Percentiles rank a stretch among this genome's conserved stretches.
These are phyloP conservation scores for Zarea fungicola DNA, from an alignment of 2,329 filamentous ascomycete species.

Conservation along the genomic window DNA sequence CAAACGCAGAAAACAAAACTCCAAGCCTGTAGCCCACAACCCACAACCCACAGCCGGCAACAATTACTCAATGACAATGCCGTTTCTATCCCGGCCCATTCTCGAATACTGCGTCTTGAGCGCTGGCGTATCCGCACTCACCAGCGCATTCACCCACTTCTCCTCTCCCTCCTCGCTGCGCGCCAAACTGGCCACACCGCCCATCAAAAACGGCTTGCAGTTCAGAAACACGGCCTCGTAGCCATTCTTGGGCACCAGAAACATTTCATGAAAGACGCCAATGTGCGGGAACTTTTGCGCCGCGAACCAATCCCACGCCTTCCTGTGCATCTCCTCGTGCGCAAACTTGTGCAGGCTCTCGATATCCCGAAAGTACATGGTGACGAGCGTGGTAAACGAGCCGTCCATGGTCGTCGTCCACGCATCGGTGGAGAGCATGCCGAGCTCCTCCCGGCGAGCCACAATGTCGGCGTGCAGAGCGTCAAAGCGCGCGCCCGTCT, in stretches of 20 bases:
- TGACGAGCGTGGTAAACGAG: slow-evolving; percentile 35
- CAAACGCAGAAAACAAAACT: too few species aligned
- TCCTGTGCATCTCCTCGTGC: slow-evolving; percentile 41
- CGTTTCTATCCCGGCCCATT: slow-evolving; percentile 3
- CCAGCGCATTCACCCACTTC: slow-evolving; percentile 30
- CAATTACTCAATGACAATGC: not conserved
- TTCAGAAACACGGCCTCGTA: slow-evolving; percentile 50
- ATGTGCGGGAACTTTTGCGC: slow-evolving; percentile 33
- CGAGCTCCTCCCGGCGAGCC: slow-evolving; percentile 36
- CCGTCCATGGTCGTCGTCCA: slow-evolving; percentile 35
- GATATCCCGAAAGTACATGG: slow-evolving; percentile 47
- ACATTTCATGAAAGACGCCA: slow-evolving; percentile 52
- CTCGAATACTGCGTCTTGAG: slow-evolving; percentile 32
- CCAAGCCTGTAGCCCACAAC: too few species aligned
- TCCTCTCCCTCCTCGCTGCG: slow-evolving; percentile 20
- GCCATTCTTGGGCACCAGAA: slow-evolving; percentile 35
- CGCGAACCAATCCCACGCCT: slow-evolving; percentile 47
- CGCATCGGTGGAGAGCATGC: slow-evolving; percentile 39
- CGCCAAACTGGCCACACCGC: slow-evolving; percentile 20
- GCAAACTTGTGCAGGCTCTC: slow-evolving; percentile 48
- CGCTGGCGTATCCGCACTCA: slow-evolving; percentile 25
- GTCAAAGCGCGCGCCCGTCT: slow-evolving; percentile 33
- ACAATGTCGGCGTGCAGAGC: slow-evolving; percentile 33
- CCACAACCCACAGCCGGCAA: too few species aligned
- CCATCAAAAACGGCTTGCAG: slow-evolving; percentile 34